These are phyloP conservation scores for Areca catechu DNA, from an alignment of 176 grass and related monocot species.

Conservation along the genomic window DNA sequence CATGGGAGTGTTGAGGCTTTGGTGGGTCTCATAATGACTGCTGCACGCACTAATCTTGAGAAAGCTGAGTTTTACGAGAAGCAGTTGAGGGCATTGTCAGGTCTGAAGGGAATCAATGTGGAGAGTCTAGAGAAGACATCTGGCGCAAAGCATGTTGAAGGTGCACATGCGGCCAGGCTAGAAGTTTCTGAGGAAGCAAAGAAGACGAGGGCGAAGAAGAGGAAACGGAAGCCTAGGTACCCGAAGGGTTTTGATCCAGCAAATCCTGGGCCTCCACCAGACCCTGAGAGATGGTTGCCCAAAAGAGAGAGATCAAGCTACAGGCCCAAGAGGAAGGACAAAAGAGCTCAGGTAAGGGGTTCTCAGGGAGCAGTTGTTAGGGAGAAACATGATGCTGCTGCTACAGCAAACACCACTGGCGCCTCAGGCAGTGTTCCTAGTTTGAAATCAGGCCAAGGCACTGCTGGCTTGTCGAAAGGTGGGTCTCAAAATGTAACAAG, in stretches of 20 bases:
- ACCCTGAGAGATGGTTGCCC: constrained; percentile 88
- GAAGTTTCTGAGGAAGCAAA: constrained; percentile 54
- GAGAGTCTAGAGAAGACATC: constrained; percentile 77
- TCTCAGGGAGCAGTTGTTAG: constrained; percentile 70
- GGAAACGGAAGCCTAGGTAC: constrained; percentile 77
- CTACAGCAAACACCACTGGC: constrained; percentile 11
- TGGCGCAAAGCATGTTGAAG: constrained; percentile 68
- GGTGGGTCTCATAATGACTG: constrained; percentile 67
- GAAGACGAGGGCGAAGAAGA: constrained; percentile 77
- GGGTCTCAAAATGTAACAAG: constrained; percentile 12
- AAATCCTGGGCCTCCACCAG: constrained; percentile 70
- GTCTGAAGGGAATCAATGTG: constrained; percentile 60
- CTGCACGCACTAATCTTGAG: constrained; percentile 53
- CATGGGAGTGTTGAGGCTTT: constrained; percentile 58
- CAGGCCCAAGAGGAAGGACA: constrained; percentile 87
- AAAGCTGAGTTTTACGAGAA: constrained; percentile 91
- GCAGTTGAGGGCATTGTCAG: constrained; percentile 62
- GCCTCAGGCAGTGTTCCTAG: constrained; percentile 7
- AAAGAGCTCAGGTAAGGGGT: constrained; percentile 78
- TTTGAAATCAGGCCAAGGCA: constrained; percentile 32
- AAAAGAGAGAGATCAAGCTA: constrained; percentile 85
- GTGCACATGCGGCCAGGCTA: constrained; percentile 29
- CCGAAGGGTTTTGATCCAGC: constrained; percentile 81
- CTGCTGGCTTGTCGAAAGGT: constrained; percentile 30
- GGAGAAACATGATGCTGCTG: constrained; percentile 50